Evolutionary conservation across 495 filamentous ascomycete species (phyloP), one percentile per base, ranked within the genome.

Genomic region (Aspergillus baeticus): DNA sequence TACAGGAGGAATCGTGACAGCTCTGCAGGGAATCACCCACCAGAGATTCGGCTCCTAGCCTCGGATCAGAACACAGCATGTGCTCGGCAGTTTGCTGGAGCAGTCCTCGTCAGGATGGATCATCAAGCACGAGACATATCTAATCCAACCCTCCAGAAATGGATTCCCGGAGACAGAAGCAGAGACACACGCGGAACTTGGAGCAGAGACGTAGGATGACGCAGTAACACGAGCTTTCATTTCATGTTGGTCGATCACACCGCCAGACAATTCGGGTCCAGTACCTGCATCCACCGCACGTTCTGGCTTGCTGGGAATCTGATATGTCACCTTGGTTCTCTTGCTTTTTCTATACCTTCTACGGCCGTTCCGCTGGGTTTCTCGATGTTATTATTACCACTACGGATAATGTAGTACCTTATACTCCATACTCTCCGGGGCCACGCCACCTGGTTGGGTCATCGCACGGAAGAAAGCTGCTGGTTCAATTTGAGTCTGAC

Each of bases 271-370:
- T 23, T 29, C 36, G 15, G 36, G 26, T 29, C 42, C 10, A 10
- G 51, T 59, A 59, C 57, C 55, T 57, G 55, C 55, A 57, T 37
- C 23, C 21, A 38, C 21, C 43, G 23, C 50, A 54, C 42, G 56
- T 59, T 49, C 54, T 56, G 31, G 47, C 45, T 41, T n/a, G 17
- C 46, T 31, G n/a, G 44, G 36, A 15, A 17, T 17, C 17, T 13
- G 18, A 38, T 21, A 34, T 50, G 47, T 29, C 20, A 37, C 22
- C 46, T 46, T 38, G 26, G 29, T 20, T 55, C 33, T 38, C 33
- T 56, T 37, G 20, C 45, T 39, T 56, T 49, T 36, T 50, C 26
- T 18, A 7, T 33, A n/a, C 15, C n/a, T 5, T 13, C 42, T 29
- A n/a, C 13, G 23, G 29, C 42, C 34, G 10, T 23, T 38, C 47